These are phyloP conservation scores for Pseudogymnoascus sp. DNA, from an alignment of 2,329 filamentous ascomycete species.

Conservation along the genomic window DNA sequence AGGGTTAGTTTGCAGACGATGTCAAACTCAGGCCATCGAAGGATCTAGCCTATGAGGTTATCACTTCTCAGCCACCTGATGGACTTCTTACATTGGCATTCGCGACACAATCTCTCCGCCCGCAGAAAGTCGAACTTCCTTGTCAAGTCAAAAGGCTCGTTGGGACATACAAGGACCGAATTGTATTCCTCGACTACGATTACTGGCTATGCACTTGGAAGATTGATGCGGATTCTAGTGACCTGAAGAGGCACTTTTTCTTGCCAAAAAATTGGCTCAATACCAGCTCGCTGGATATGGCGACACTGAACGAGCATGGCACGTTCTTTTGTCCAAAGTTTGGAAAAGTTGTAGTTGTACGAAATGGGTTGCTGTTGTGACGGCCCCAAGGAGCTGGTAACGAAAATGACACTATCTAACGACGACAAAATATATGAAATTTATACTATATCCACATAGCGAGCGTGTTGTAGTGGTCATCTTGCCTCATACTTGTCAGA, in stretches of 20 bases:
- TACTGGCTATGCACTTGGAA: background rate
- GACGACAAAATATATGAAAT: background rate
- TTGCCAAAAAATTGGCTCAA: background rate
- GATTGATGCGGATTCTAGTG: background rate
- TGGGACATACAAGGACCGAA: background rate
- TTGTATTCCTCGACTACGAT: background rate
- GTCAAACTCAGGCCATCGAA: conserved; percentile 21
- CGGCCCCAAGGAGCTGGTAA: background rate
- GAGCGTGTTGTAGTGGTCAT: too few species aligned
- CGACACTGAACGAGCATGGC: background rate
- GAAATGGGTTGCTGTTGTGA: background rate
- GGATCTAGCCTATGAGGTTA: background rate
- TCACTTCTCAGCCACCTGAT: background rate
- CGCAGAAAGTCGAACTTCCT: background rate
- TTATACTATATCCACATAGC: background rate
- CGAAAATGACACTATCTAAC: background rate
- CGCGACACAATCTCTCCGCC: background rate
- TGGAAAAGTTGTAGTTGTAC: background rate
- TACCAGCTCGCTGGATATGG: background rate
- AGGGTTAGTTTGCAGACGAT: conserved; percentile 6
- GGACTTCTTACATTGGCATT: background rate
- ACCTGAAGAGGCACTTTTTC: background rate
- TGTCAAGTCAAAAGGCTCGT: background rate
- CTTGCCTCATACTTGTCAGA: background rate
- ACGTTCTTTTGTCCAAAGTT: background rate